A percentile compares a stretch with the other conserved stretches of the same genome.
phyloP scores from a whole-genome alignment of 2,329 filamentous ascomycete species.

The Fonsecaea pugnacius region DNA sequence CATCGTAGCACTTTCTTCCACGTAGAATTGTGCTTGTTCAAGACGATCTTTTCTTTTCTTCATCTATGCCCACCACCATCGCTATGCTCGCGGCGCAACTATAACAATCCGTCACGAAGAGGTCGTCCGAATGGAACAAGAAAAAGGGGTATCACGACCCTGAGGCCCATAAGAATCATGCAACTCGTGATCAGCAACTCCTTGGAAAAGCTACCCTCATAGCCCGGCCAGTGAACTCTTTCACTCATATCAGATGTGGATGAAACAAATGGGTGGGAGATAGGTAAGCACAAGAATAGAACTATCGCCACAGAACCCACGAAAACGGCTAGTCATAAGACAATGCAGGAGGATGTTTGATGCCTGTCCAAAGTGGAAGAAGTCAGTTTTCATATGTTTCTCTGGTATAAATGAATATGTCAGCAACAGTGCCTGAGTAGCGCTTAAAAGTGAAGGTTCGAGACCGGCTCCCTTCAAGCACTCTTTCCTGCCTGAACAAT shows the following conservation, averaged over 20 bases:
- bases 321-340: slow-evolving; percentile 48
- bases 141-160: slow-evolving; percentile 31
- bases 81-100: background rate
- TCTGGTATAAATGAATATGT: background rate
- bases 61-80: slow-evolving; percentile 2
- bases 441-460: slow-evolving; percentile 1
- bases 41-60: background rate
- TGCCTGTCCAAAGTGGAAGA: slow-evolving; percentile 31
- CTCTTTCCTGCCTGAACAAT: background rate
- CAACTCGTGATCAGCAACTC: slow-evolving; percentile 66
- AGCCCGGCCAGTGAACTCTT: slow-evolving; percentile 16
- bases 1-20: background rate
- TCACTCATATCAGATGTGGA: slow-evolving; percentile 18
- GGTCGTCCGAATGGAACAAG: background rate
- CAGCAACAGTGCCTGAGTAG: background rate
- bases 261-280: slow-evolving; percentile 21
- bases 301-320: slow-evolving; percentile 17
- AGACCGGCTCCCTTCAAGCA: background rate
- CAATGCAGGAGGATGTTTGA: slow-evolving; percentile 43
- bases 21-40: background rate
- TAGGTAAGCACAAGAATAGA: slow-evolving; percentile 24
- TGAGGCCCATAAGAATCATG: slow-evolving; percentile 39
- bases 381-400: slow-evolving; percentile 34
- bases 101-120: background rate
- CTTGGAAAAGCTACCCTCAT: slow-evolving; percentile 62